Conservation (phyloP, 2,329 filamentous ascomycete species). For the Mollisiaceae sp. region DNA sequence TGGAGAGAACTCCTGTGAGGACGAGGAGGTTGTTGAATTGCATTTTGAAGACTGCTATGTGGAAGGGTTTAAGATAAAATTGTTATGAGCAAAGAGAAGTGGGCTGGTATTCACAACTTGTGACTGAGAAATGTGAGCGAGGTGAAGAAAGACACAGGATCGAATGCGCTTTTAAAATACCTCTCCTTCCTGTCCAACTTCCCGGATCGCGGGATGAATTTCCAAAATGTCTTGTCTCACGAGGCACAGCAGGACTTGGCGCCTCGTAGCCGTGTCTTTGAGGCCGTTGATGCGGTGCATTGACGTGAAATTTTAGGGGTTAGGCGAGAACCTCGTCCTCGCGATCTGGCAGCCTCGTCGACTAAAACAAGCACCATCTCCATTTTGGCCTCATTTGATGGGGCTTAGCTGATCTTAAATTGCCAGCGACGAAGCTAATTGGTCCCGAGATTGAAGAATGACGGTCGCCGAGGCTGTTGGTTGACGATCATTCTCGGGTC, state of each 20-base stretch:
- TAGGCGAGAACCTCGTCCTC: background rate
- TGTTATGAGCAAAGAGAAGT: background rate
- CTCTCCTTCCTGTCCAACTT: background rate
- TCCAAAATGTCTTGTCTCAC: background rate
- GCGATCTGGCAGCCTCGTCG: conserved; percentile 3
- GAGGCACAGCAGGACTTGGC: conserved; percentile 5
- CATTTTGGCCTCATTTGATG: background rate
- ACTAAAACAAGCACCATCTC: background rate
- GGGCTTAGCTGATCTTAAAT: background rate
- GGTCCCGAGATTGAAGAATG: background rate
- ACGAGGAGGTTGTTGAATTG: background rate
- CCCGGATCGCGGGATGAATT: background rate
- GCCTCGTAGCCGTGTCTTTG: background rate
- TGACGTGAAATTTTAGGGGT: conserved; percentile 1
- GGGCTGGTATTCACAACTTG: background rate
- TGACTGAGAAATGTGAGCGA: background rate
- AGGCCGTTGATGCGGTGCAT: background rate
- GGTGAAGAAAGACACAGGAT: background rate
- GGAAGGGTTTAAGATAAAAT: background rate
- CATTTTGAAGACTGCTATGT: background rate
- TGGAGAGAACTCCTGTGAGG: background rate
- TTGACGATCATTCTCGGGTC: background rate
- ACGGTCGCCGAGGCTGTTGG: background rate
- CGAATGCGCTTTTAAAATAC: background rate
- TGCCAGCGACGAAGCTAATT: background rate